These are phyloP conservation scores for Chlorella sp. DNA, from an alignment of 139 green algal genomes.

Conservation along the genomic window DNA sequence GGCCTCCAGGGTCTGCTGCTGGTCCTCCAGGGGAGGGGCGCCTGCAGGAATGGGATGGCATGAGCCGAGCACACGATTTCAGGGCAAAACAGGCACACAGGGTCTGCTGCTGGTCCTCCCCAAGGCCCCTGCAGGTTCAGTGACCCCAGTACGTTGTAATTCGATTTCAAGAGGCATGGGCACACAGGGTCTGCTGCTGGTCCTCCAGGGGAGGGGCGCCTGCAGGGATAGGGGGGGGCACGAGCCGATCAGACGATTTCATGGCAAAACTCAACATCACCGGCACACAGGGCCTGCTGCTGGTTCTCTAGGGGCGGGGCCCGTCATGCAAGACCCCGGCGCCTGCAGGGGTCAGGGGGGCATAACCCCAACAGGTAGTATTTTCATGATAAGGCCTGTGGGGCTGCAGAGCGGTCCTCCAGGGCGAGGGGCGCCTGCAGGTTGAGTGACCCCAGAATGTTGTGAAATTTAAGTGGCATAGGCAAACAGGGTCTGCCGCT, in stretches of 20 bases:
- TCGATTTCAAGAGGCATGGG: too few relatives aligned
- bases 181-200: conserved; percentile 27
- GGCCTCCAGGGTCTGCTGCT: conserved; percentile 25
- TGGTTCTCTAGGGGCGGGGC: not conserved
- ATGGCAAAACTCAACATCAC: not conserved
- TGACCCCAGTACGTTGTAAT: too few relatives aligned
- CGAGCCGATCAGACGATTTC: not conserved
- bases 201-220: conserved; percentile 30
- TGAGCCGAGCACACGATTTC: not conserved
- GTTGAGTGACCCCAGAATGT: too few relatives aligned
- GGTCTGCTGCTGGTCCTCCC: not conserved
- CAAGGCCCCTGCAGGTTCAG: not conserved
- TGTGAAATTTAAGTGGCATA: too few relatives aligned
- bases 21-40: conserved; percentile 27
- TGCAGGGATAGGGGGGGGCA: conserved; percentile 3
- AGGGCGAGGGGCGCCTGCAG: not conserved
- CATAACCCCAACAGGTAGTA: not conserved
- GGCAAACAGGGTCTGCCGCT: conserved; percentile 22
- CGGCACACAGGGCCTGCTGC: not conserved
- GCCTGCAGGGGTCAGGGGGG: conserved; percentile 21
- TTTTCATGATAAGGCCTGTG: too few relatives aligned
- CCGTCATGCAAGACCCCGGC: too few relatives aligned
- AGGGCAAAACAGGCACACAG: not conserved
- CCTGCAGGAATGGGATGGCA: conserved; percentile 17
- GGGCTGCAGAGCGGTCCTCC: not conserved